A percentile compares a stretch with the other conserved stretches of the same genome.
phyloP scores from a whole-genome alignment of 2,329 filamentous ascomycete genomes.

The Botryosphaeria dothidea region DNA sequence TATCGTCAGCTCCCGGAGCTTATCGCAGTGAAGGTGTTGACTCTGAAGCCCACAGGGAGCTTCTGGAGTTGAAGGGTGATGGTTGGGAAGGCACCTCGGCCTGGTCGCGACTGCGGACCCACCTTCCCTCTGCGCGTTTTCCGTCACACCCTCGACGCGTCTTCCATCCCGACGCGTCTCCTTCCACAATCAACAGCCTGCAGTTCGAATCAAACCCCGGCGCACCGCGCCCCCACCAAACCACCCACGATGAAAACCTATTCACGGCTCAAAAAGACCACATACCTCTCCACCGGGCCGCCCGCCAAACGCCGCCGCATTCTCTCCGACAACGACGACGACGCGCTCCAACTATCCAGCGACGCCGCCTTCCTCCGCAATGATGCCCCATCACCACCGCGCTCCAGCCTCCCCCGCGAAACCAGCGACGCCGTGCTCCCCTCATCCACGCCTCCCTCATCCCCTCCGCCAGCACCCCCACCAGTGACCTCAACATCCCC shows the following conservation, averaged over 20 bases:
- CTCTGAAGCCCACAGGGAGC: neutral
- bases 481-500: conserved; percentile 46
- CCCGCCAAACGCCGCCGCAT: conserved; percentile 40
- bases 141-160: conserved; percentile 22
- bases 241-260: conserved; percentile 33
- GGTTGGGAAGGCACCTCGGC: no score
- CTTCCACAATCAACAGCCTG: conserved; percentile 19
- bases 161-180: conserved; percentile 21
- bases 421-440: neutral
- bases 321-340: neutral
- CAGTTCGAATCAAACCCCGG: neutral
- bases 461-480: conserved; percentile 46
- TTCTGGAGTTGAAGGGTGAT: neutral
- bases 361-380: neutral
- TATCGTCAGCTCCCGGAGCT: no score
- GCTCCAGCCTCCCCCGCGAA: conserved; percentile 29
- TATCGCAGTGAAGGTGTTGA: neutral
- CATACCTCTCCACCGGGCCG: conserved; percentile 33
- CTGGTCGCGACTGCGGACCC: no score
- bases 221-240: neutral
- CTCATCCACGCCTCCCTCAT: conserved; percentile 12
- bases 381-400: conserved; percentile 19
- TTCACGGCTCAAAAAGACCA: conserved; percentile 35
- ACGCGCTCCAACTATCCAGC: neutral
- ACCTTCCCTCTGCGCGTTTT: conserved; percentile 20